Conservation (phyloP, 1,284 basidiomycete genomes). For the Porphyrellus sp. region DNA sequence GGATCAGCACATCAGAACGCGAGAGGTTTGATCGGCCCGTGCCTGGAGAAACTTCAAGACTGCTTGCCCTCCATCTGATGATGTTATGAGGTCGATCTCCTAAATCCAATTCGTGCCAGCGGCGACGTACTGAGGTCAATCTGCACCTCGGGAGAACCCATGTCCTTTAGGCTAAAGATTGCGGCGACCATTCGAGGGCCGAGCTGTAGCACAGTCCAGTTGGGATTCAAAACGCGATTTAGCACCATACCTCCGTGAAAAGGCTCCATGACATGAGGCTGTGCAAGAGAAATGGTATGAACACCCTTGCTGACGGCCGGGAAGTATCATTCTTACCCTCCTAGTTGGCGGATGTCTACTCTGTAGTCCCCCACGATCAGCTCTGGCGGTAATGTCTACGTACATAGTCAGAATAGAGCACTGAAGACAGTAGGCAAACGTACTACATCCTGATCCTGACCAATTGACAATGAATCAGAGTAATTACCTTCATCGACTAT, state of each 20-base stretch:
- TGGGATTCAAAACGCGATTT: background rate
- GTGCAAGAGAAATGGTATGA: background rate
- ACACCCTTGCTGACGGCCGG: background rate
- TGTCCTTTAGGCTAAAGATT: conserved; percentile 21
- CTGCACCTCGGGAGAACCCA: conserved; percentile 5
- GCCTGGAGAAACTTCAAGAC: conserved; percentile 23
- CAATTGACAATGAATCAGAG: background rate
- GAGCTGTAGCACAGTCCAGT: conserved; percentile 14
- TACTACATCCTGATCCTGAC: conserved; percentile 12
- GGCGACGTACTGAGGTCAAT: conserved; percentile 21
- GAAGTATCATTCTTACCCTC: conserved; percentile 20
- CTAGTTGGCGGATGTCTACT: conserved; percentile 13
- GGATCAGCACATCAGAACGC: background rate
- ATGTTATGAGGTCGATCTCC: background rate
- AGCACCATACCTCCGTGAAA: conserved; percentile 25
- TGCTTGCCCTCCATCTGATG: conserved; percentile 18
- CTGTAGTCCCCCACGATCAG: conserved; percentile 12
- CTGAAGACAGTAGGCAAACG: conserved; percentile 4
- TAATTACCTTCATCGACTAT: background rate
- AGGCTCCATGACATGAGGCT: conserved; percentile 30
- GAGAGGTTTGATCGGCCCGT: background rate
- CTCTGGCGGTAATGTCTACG: conserved; percentile 5
- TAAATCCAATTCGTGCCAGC: background rate
- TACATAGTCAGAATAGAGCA: background rate
- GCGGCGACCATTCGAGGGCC: conserved; percentile 23